These are phyloP conservation scores for Yarrowia porcina DNA, from an alignment of 805 yeast species.

Conservation along the genomic window DNA sequence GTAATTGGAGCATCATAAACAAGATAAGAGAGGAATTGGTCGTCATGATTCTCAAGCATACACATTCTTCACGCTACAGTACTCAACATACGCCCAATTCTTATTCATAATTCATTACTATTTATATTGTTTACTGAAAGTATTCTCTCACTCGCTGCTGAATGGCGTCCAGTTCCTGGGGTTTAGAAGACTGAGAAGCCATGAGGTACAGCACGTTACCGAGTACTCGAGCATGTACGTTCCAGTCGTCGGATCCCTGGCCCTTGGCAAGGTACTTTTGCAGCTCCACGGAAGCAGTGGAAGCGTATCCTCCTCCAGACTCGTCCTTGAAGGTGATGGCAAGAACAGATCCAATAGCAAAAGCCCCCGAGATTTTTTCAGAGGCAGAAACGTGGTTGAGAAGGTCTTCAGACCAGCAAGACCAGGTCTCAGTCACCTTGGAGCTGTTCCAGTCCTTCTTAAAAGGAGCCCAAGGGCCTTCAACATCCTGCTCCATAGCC, in stretches of 20 bases:
- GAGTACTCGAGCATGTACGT: slow-evolving; percentile 31
- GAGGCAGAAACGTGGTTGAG: slow-evolving; percentile 27
- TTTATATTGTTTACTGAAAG: background rate
- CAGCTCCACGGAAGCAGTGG: slow-evolving; percentile 28
- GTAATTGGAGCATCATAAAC: too few species aligned
- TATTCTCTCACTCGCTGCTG: background rate
- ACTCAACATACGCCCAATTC: too few species aligned
- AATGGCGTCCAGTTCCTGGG: background rate
- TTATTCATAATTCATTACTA: too few species aligned
- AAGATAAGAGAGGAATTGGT: too few species aligned
- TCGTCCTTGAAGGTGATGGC: slow-evolving; percentile 30
- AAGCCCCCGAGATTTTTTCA: slow-evolving; percentile 28
- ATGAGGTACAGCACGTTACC: slow-evolving; percentile 34
- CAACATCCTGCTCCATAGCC: slow-evolving; percentile 19
- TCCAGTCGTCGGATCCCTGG: slow-evolving; percentile 28
- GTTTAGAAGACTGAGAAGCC: slow-evolving; percentile 26
- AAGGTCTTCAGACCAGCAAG: slow-evolving; percentile 32
- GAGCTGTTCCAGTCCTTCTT: slow-evolving; percentile 28
- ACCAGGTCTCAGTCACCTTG: slow-evolving; percentile 26
- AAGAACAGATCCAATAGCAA: slow-evolving; percentile 32
- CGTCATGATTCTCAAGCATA: too few species aligned
- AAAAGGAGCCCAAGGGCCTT: slow-evolving; percentile 28
- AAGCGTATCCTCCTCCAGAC: slow-evolving; percentile 30
- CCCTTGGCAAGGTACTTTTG: slow-evolving; percentile 20
- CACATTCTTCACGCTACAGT: too few species aligned